phyloP scores from a whole-genome alignment of 208 protist genomes.

The Wallacemonas collosoma region DNA sequence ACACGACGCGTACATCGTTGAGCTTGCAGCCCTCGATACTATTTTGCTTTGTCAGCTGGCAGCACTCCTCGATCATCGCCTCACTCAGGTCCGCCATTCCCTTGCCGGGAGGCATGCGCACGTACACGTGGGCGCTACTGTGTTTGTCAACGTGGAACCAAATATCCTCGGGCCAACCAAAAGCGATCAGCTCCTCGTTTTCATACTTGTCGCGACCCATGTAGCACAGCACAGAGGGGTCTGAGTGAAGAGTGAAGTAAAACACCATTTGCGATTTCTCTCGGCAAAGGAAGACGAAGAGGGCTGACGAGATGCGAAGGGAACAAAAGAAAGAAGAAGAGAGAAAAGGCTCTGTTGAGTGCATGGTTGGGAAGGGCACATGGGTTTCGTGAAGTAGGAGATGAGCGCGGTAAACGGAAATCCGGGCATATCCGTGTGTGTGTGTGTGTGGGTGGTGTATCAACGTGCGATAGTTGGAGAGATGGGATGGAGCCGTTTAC shows the following conservation, averaged over 20 bases:
- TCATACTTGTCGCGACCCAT: constrained; percentile 99
- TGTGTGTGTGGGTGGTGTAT: no score
- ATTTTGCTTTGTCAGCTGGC: constrained; percentile 97
- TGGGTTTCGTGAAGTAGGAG: no score
- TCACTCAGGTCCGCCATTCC: constrained; percentile 92
- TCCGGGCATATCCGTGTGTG: no score
- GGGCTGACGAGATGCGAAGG: neutral
- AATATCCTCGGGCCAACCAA: constrained; percentile 97
- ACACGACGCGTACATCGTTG: constrained; percentile 93
- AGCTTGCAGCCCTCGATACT: constrained; percentile 96
- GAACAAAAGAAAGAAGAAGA: constrained; percentile 2
- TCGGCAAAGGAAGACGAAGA: neutral
- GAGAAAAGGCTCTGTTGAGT: neutral
- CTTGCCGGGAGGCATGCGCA: constrained; percentile 91
- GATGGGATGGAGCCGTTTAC: no score
- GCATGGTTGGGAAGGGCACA: no score
- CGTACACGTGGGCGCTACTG: constrained; percentile 98
- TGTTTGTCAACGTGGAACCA: constrained; percentile 99
- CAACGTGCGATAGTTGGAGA: no score
- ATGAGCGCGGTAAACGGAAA: no score
- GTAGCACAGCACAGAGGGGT: constrained; percentile 94
- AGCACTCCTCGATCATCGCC: constrained; percentile 96
- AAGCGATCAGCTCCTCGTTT: constrained; percentile 98
- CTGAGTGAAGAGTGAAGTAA: constrained; percentile 90
- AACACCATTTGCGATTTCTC: constrained; percentile 76